These are phyloP conservation scores for Penicillium herquei DNA, from an alignment of 495 filamentous ascomycete species.

Conservation along the genomic window DNA sequence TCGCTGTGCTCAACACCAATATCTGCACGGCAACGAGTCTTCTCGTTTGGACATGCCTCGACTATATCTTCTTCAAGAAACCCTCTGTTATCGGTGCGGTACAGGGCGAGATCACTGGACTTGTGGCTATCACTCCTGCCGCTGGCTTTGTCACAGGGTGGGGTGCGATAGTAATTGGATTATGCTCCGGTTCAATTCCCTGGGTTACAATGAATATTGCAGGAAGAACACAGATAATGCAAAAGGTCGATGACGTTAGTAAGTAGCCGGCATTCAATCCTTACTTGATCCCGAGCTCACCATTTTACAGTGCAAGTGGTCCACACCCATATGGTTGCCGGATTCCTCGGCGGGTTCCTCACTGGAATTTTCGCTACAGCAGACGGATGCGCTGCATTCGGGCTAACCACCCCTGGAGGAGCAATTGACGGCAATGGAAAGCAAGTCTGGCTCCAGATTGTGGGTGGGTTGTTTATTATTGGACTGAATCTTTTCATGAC, in stretches of 20 bases:
- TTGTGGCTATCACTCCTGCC: slow-evolving; percentile 56
- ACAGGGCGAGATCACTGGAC: slow-evolving; percentile 54
- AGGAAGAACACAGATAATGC: slow-evolving; percentile 42
- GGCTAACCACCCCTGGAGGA: slow-evolving; percentile 47
- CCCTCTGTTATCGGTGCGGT: slow-evolving; percentile 53
- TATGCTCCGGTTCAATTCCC: slow-evolving; percentile 49
- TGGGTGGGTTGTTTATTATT: slow-evolving; percentile 54
- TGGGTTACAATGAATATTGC: slow-evolving; percentile 56
- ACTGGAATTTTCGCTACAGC: slow-evolving; percentile 54
- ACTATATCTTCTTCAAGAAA: slow-evolving; percentile 48
- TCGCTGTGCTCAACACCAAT: slow-evolving; percentile 58
- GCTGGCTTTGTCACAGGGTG: slow-evolving; percentile 56
- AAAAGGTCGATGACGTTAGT: slow-evolving; percentile 48
- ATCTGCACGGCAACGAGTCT: slow-evolving; percentile 52
- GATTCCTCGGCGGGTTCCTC: slow-evolving; percentile 50
- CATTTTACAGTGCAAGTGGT: slow-evolving; percentile 41
- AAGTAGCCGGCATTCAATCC: slow-evolving; percentile 1
- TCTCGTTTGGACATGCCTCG: slow-evolving; percentile 47
- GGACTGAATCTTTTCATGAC: slow-evolving; percentile 58
- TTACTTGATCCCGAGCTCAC: background rate
- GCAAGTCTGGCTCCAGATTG: slow-evolving; percentile 54
- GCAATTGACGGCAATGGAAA: slow-evolving; percentile 52
- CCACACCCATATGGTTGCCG: slow-evolving; percentile 55
- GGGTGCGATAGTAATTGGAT: slow-evolving; percentile 53
- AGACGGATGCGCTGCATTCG: slow-evolving; percentile 50